Evolutionary conservation across 2,329 filamentous ascomycete species (phyloP).

Genomic region (Apiospora hydei): DNA sequence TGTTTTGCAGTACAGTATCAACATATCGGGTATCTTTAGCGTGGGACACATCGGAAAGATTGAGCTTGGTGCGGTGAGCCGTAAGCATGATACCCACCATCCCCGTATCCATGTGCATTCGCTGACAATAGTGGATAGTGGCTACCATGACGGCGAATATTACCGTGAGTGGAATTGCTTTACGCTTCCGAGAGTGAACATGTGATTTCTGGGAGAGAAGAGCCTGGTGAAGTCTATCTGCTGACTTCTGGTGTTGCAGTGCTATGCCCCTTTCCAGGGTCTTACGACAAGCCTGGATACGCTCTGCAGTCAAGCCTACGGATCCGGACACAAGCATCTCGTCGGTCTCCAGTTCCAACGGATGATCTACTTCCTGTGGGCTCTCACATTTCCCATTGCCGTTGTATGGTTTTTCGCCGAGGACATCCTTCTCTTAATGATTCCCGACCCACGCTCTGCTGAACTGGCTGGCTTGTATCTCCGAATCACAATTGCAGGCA

Average conservation of each 20-base stretch:
- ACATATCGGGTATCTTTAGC: slow-evolving; percentile 81
- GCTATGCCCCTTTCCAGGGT: slow-evolving; percentile 81
- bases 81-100: slow-evolving; percentile 37
- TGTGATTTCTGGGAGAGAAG: not conserved
- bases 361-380: slow-evolving; percentile 79
- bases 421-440: slow-evolving; percentile 67
- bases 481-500: slow-evolving; percentile 71
- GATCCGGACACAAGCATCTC: slow-evolving; percentile 86
- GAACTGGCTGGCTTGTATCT: slow-evolving; percentile 77
- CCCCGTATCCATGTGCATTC: not conserved
- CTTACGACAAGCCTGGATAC: slow-evolving; percentile 91
- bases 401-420: slow-evolving; percentile 74
- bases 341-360: slow-evolving; percentile 85
- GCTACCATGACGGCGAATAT: slow-evolving; percentile 84
- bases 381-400: slow-evolving; percentile 74
- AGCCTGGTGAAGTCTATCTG: not conserved
- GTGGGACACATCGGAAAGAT: slow-evolving; percentile 78
- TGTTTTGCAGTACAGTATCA: slow-evolving; percentile 82
- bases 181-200: too few relatives aligned
- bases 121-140: slow-evolving; percentile 45
- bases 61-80: slow-evolving; percentile 70
- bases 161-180: slow-evolving; percentile 45
- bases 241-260: slow-evolving; percentile 39
- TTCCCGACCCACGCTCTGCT: slow-evolving; percentile 76
- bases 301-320: slow-evolving; percentile 91